A percentile compares a stretch with the other conserved stretches of the same genome.
Conservation (phyloP, 352 stramenopile genomes). For the Globisporangium paddicum region DNA sequence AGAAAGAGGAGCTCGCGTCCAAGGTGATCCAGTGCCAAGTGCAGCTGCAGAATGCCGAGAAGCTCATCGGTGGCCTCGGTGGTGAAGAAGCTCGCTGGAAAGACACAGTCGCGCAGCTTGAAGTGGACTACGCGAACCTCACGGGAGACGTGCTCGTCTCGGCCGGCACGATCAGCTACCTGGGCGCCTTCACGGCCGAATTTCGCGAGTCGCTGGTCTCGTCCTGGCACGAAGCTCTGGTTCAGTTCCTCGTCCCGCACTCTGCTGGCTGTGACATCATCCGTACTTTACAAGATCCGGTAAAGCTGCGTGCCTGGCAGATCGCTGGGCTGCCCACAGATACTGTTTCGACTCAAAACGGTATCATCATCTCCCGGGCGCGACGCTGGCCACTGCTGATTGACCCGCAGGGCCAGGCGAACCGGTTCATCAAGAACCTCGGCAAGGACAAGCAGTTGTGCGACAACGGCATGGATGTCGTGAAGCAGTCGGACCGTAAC, state of each 20-base stretch:
- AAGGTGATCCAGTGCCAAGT: conserved; percentile 90
- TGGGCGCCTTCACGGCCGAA: conserved; percentile 83
- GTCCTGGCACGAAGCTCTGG: conserved; percentile 61
- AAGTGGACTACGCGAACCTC: conserved; percentile 73
- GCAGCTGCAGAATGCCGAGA: conserved; percentile 86
- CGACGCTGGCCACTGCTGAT: conserved; percentile 88
- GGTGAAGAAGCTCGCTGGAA: conserved; percentile 85
- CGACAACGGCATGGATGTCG: conserved; percentile 90
- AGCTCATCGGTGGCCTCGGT: conserved; percentile 76
- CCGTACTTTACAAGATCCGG: conserved; percentile 78
- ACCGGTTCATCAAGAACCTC: conserved; percentile 90
- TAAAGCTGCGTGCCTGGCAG: conserved; percentile 87
- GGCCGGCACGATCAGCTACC: conserved; percentile 83
- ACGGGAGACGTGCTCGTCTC: conserved; percentile 85
- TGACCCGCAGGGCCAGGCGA: conserved; percentile 90
- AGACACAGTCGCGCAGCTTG: conserved; percentile 69
- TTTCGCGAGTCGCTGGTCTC: conserved; percentile 72
- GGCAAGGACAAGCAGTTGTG: conserved; percentile 79
- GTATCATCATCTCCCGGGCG: conserved; percentile 87
- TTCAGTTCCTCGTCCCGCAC: conserved; percentile 60
- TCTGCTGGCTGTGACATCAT: conserved; percentile 86
- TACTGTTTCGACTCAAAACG: conserved; percentile 92
- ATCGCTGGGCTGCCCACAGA: conserved; percentile 85
- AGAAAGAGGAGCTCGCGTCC: conserved; percentile 88
- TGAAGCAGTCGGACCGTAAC: conserved; percentile 87